These are phyloP conservation scores for Tulasnella sp. DNA, from an alignment of 768 basidiomycete genomes.

Conservation along the genomic window DNA sequence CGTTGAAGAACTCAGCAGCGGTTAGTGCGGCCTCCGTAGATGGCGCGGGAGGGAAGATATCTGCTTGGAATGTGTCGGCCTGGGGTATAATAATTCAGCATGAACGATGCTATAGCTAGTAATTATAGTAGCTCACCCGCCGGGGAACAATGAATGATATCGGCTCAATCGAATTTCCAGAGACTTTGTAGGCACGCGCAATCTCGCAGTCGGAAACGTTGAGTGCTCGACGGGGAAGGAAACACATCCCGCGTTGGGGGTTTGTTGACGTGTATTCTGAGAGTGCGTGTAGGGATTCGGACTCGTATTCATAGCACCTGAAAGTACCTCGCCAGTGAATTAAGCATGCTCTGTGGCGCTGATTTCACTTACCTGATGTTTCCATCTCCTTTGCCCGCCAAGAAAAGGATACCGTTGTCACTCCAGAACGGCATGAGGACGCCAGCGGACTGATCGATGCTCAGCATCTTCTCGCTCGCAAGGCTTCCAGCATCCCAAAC, in stretches of 20 bases:
- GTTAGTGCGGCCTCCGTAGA: slow-evolving; percentile 67
- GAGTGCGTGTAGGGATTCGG: slow-evolving; percentile 61
- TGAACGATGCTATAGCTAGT: background rate
- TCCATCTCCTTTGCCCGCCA: slow-evolving; percentile 63
- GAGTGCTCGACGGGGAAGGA: slow-evolving; percentile 85
- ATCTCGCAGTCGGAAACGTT: slow-evolving; percentile 89
- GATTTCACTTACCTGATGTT: slow-evolving; percentile 57
- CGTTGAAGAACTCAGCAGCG: slow-evolving; percentile 77
- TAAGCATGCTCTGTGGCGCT: too few species aligned
- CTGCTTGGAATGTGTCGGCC: slow-evolving; percentile 93
- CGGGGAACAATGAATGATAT: slow-evolving; percentile 93
- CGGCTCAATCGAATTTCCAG: slow-evolving; percentile 63
- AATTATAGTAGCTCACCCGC: slow-evolving; percentile 40
- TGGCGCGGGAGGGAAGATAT: slow-evolving; percentile 89
- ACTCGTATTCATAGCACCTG: slow-evolving; percentile 82
- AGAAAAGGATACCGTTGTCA: slow-evolving; percentile 83
- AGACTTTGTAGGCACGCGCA: slow-evolving; percentile 84
- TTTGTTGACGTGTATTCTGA: slow-evolving; percentile 81
- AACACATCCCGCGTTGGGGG: slow-evolving; percentile 94
- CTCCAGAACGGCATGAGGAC: slow-evolving; percentile 97
- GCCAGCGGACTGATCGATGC: slow-evolving; percentile 81
- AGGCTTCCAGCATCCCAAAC: slow-evolving; percentile 82
- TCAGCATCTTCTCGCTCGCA: slow-evolving; percentile 59
- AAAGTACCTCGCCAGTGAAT: background rate
- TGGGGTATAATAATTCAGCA: slow-evolving; percentile 25